Evolutionary conservation across 2,329 filamentous ascomycete species (phyloP).

Genomic region (Colletotrichum echinochloae): DNA sequence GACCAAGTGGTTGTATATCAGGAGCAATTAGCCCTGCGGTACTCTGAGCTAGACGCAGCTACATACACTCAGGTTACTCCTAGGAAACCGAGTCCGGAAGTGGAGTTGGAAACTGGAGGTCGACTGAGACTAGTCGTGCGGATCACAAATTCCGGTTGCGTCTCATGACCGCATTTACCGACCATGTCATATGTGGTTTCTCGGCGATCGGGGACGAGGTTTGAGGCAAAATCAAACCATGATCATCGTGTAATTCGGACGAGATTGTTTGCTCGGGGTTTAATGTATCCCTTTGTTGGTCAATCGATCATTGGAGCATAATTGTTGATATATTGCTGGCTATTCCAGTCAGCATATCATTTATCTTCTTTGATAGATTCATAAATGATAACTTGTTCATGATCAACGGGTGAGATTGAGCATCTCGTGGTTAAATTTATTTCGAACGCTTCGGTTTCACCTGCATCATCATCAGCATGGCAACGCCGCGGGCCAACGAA

Average conservation of each 20-base stretch:
- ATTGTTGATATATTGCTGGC: not conserved
- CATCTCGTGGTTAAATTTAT: no score
- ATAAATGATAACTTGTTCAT: not conserved
- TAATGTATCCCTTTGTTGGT: not conserved
- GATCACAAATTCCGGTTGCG: not conserved
- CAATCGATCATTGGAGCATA: not conserved
- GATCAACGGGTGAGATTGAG: not conserved
- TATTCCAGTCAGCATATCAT: not conserved
- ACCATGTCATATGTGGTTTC: not conserved
- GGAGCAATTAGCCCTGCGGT: not conserved
- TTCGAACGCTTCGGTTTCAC: not conserved
- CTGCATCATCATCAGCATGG: not conserved
- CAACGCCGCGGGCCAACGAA: constrained; percentile 20
- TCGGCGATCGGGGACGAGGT: not conserved
- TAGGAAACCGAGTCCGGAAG: not conserved
- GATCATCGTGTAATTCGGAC: not conserved
- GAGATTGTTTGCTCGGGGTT: not conserved
- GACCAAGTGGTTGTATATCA: not conserved
- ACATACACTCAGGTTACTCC: not conserved
- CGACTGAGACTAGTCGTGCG: not conserved
- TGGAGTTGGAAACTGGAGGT: not conserved
- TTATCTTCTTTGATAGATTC: accelerated
- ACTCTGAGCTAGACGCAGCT: no score
- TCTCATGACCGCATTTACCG: not conserved
- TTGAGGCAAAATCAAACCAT: not conserved